phyloP scores from a whole-genome alignment of 129 eudicot species.

The Chrysanthemum seticuspe region DNA sequence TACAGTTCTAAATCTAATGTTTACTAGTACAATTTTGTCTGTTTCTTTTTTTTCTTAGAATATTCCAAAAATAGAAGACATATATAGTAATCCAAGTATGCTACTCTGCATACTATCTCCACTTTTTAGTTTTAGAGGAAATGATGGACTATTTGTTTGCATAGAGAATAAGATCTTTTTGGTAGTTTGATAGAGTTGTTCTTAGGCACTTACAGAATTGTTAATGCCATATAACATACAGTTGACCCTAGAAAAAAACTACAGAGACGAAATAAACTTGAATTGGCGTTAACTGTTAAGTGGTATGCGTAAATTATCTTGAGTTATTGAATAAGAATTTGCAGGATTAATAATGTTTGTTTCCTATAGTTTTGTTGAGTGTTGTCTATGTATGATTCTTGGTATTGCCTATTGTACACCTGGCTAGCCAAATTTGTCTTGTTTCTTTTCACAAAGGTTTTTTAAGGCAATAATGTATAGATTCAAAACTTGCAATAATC shows the following conservation, averaged over 20 bases:
- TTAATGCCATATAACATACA: too few relatives aligned
- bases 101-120: too few relatives aligned
- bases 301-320: background rate
- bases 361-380: background rate
- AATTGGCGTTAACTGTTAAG: background rate
- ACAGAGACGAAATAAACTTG: background rate
- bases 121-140: too few relatives aligned
- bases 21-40: too few relatives aligned
- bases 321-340: slow-evolving; percentile 2
- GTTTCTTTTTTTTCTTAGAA: too few relatives aligned
- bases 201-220: too few relatives aligned
- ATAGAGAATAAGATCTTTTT: background rate
- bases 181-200: background rate
- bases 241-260: too few relatives aligned
- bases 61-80: too few relatives aligned
- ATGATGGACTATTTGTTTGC: too few relatives aligned
- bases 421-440: background rate
- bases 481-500: slow-evolving; percentile 7
- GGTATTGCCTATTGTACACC: background rate
- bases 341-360: background rate
- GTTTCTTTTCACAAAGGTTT: too few relatives aligned
- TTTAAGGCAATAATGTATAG: background rate
- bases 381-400: background rate
- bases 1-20: too few relatives aligned
- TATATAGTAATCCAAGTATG: too few relatives aligned